Percentiles rank a stretch among this genome's conserved stretches.
phyloP scores from a whole-genome alignment of 2,329 filamentous ascomycete genomes.

The Aspergillus amoenus region DNA sequence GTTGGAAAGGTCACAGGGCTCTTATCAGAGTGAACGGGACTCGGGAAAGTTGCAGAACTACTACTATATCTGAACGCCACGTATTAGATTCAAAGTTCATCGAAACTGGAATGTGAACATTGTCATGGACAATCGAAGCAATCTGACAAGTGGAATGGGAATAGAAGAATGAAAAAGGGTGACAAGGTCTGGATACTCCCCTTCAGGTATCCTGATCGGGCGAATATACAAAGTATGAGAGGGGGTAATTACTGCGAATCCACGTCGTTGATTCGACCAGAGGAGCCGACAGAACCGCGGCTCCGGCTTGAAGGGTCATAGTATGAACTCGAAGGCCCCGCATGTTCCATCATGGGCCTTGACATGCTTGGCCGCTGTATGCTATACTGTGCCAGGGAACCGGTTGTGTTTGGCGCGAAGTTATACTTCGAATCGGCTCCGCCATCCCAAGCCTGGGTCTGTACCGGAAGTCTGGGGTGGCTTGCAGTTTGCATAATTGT shows the following conservation, averaged over 20 bases:
- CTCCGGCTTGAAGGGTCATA: constrained; percentile 24
- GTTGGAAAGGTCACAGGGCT: constrained; percentile 20
- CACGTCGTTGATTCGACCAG: constrained; percentile 27
- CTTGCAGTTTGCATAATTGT: constrained; percentile 13
- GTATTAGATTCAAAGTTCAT: constrained; percentile 18
- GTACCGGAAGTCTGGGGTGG: constrained; percentile 17
- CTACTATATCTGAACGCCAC: constrained; percentile 24
- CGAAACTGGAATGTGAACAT: not conserved
- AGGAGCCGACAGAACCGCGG: constrained; percentile 25
- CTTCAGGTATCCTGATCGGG: not conserved
- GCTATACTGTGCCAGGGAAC: constrained; percentile 18
- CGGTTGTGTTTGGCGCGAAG: constrained; percentile 20
- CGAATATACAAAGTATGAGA: constrained; percentile 7
- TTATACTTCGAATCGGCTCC: constrained; percentile 24
- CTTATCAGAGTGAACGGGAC: constrained; percentile 30
- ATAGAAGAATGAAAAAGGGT: not conserved
- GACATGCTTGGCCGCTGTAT: constrained; percentile 20
- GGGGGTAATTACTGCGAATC: constrained; percentile 33
- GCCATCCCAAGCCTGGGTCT: constrained; percentile 18
- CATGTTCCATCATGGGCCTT: constrained; percentile 16
- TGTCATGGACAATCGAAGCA: not conserved
- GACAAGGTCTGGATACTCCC: not conserved
- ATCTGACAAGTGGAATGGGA: not conserved
- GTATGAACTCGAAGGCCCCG: constrained; percentile 16
- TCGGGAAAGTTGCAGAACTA: constrained; percentile 28